Base-by-base conservation (phyloP, 2,329 filamentous ascomycete species). In the Plenodomus lindquistii region DNA sequence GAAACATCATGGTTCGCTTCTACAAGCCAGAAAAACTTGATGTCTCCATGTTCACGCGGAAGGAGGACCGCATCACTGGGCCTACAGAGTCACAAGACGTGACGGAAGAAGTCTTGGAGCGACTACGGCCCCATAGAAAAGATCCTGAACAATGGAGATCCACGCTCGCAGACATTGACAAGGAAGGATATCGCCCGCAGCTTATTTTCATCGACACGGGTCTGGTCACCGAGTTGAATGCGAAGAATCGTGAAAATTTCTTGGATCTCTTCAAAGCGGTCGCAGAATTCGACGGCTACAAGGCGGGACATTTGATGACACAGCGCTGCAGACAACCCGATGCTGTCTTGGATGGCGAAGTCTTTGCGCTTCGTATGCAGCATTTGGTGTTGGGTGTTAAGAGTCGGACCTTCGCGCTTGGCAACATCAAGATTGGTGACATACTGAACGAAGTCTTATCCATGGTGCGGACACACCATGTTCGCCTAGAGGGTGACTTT, bases 1-100 rank as follows among this genome's bases (percentile, higher is more conserved):
- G 94, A 20, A 99, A 99, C 71, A 97, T 99, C 74, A 97, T 99
- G 92, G 93, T 99, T 39, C 91, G 95, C 55, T 99, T 99, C 77
- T 97, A 97, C 74, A 86, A 93, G 64, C 85, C 92, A 0, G 84
- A 85, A 13, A 81, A 86, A 52, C 82, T 93, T 0, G 83, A 87
- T 40, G 76, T 95, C 1, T 77, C 79, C 18, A 75, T 86, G 4
- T 72, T 78, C 46, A 75, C 71, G 3, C 71, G 60, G 9, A 66
- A 66, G 48, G 64, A 69, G 42, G 56, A 69, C 31, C 63, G 66
- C 27, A 67, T 50, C 4, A 70, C 67, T 16, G 66, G 67, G 2
- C 67, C 69, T 7, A 66, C 81, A 34, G 77, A 81, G 8, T 80
- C 82, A 18, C 79, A 80, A 10, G 91, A 96, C 68, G 89, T 94